Percentiles rank a stretch among this genome's conserved stretches.
Conservation (phyloP, 805 yeast genomes). For the Sporopachydermia lactativora region DNA sequence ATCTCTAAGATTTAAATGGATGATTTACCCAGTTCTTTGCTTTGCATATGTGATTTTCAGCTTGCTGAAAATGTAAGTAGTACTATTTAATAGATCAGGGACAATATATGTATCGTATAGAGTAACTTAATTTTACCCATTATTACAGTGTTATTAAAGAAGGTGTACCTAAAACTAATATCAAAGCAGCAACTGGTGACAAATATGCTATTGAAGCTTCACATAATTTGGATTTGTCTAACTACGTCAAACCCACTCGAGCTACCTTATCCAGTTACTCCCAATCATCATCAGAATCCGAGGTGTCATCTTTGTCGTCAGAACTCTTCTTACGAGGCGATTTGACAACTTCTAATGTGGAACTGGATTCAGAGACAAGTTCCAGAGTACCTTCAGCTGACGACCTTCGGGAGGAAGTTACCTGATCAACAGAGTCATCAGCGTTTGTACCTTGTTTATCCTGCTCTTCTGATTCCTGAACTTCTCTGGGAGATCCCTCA, state of each 20-base stretch:
- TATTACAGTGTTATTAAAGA: too few species aligned
- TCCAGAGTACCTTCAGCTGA: conserved; percentile 28
- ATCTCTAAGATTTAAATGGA: too few species aligned
- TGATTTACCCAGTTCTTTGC: too few species aligned
- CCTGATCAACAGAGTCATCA: too few species aligned
- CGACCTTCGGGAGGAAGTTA: conserved; percentile 15
- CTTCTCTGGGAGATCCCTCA: conserved; percentile 19
- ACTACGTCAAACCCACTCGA: neutral
- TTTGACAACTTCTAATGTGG: conserved; percentile 21
- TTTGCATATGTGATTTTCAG: too few species aligned
- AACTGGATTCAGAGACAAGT: conserved; percentile 22
- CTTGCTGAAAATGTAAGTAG: too few species aligned
- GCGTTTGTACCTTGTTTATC: conserved; percentile 24
- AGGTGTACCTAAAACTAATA: too few species aligned
- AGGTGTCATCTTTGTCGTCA: conserved; percentile 3
- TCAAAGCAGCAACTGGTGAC: too few species aligned
- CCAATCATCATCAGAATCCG: conserved; percentile 41
- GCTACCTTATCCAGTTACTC: conserved; percentile 22
- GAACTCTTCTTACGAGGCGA: conserved; percentile 3
- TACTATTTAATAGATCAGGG: too few species aligned
- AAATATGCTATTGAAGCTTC: too few species aligned
- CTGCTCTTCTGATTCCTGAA: conserved; percentile 20
- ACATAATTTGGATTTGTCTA: neutral
- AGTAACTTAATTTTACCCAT: too few species aligned
- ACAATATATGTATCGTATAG: too few species aligned